Evolutionary conservation across 2,329 filamentous ascomycete species (phyloP).

Genomic region (Cryoendolithus antarcticus): DNA sequence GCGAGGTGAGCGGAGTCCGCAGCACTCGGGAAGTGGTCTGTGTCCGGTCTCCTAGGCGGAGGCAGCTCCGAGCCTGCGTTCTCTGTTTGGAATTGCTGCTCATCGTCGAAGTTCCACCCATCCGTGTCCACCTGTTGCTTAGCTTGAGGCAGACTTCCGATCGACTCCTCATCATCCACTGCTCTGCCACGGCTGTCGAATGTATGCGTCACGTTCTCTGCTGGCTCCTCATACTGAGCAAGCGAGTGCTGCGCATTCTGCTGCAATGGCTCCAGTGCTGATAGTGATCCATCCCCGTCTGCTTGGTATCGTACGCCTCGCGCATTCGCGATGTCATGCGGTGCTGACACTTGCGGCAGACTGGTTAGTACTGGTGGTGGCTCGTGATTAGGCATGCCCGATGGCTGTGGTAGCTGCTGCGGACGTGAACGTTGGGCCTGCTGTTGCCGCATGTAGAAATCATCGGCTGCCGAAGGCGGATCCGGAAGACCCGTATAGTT

Average conservation of each 20-base stretch:
- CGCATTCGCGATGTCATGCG: slow-evolving; percentile 8
- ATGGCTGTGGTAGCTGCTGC: slow-evolving; percentile 13
- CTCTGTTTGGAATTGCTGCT: slow-evolving; percentile 45
- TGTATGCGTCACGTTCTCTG: slow-evolving; percentile 45
- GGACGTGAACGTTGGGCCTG: slow-evolving; percentile 24
- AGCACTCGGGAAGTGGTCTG: slow-evolving; percentile 73
- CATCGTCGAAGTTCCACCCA: slow-evolving; percentile 88
- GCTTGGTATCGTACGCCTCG: slow-evolving; percentile 23
- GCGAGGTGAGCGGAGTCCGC: slow-evolving; percentile 47
- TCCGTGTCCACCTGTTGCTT: slow-evolving; percentile 40
- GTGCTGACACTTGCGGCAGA: slow-evolving; percentile 12
- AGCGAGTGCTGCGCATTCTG: slow-evolving; percentile 11
- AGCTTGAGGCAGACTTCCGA: slow-evolving; percentile 5
- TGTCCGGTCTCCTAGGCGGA: slow-evolving; percentile 60
- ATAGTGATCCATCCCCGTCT: slow-evolving; percentile 24
- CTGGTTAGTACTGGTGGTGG: slow-evolving; percentile 29
- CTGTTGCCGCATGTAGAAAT: slow-evolving; percentile 46
- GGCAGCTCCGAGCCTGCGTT: slow-evolving; percentile 34
- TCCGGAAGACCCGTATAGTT: slow-evolving; percentile 30
- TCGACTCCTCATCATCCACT: slow-evolving; percentile 26
- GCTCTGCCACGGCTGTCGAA: slow-evolving; percentile 48
- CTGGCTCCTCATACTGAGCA: slow-evolving; percentile 40
- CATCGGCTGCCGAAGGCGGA: slow-evolving; percentile 44
- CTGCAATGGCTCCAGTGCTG: slow-evolving; percentile 18
- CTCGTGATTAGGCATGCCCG: slow-evolving; percentile 49